These are phyloP conservation scores for Trichoderma sp. DNA, from an alignment of 2,329 filamentous ascomycete species.

Conservation along the genomic window DNA sequence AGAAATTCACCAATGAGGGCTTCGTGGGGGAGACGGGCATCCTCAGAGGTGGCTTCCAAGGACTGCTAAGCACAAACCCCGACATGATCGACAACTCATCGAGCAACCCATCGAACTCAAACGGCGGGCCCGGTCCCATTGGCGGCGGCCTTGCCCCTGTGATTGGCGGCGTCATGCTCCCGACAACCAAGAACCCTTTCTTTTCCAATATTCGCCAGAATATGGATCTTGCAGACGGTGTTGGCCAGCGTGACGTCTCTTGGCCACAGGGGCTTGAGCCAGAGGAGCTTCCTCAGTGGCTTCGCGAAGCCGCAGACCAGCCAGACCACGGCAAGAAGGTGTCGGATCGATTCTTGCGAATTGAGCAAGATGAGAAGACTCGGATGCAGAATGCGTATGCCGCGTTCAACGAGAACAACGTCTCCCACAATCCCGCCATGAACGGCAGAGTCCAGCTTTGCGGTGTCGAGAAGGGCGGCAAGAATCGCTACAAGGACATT, in stretches of 20 bases:
- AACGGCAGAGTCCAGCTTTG: constrained; percentile 69
- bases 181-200: constrained; percentile 75
- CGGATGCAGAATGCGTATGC: constrained; percentile 84
- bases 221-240: constrained; percentile 90
- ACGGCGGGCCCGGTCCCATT: constrained; percentile 51
- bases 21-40: constrained; percentile 76
- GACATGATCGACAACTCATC: constrained; percentile 56
- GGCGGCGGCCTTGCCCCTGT: constrained; percentile 63
- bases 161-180: constrained; percentile 87
- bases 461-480: constrained; percentile 90
- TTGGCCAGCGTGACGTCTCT: constrained; percentile 74
- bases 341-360: constrained; percentile 78
- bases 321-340: constrained; percentile 77
- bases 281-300: constrained; percentile 72
- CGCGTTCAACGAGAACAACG: constrained; percentile 49
- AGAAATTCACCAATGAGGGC: constrained; percentile 87
- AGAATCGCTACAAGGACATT: constrained; percentile 98
- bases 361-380: constrained; percentile 83
- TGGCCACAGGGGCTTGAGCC: constrained; percentile 52
- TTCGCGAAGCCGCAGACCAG: constrained; percentile 67
- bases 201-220: constrained; percentile 97
- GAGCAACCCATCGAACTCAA: constrained; percentile 36
- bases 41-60: constrained; percentile 78
- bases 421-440: constrained; percentile 35
- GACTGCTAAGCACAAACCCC: constrained; percentile 68